These are phyloP conservation scores for Galerina sulciceps DNA, from an alignment of 768 basidiomycete species.

Conservation along the genomic window DNA sequence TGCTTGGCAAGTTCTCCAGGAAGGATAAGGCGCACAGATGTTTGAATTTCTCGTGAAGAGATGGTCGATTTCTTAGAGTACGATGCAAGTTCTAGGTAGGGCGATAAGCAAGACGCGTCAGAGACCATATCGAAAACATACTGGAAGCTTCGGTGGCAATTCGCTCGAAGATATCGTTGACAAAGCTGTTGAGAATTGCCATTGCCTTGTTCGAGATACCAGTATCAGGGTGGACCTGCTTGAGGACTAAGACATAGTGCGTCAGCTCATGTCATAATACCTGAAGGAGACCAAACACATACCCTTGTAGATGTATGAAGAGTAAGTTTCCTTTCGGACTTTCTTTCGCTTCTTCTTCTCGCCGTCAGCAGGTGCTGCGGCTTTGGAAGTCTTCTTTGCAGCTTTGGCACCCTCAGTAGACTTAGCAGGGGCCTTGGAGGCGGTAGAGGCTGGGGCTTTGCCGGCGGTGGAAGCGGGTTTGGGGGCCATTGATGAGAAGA, in stretches of 20 bases:
- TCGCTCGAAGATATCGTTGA: slow-evolving; percentile 95
- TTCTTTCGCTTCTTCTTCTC: slow-evolving; percentile 91
- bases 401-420: slow-evolving; percentile 65
- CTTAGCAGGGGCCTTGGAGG: slow-evolving; percentile 78
- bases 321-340: slow-evolving; percentile 89
- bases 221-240: slow-evolving; percentile 98
- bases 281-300: slow-evolving; percentile 2
- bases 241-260: slow-evolving; percentile 64
- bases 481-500: slow-evolving; percentile 62
- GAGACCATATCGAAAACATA: slow-evolving; percentile 38
- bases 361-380: slow-evolving; percentile 65
- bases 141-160: slow-evolving; percentile 91
- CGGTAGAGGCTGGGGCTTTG: slow-evolving; percentile 75
- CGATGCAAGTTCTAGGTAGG: slow-evolving; percentile 80
- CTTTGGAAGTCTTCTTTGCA: slow-evolving; percentile 80
- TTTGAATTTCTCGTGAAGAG: slow-evolving; percentile 98
- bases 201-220: slow-evolving; percentile 99
- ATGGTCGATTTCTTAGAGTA: slow-evolving; percentile 99
- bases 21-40: slow-evolving; percentile 94
- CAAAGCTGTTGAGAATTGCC: slow-evolving; percentile 95
- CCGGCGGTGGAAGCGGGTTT: slow-evolving; percentile 87
- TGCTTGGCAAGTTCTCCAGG: slow-evolving; percentile 96
- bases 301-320: slow-evolving; percentile 93
- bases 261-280: not conserved
- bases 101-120: slow-evolving; percentile 8